Evolutionary conservation across 495 filamentous ascomycete species (phyloP), one percentile per base, ranked within the genome.

Genomic region (Neurospora sp.): DNA sequence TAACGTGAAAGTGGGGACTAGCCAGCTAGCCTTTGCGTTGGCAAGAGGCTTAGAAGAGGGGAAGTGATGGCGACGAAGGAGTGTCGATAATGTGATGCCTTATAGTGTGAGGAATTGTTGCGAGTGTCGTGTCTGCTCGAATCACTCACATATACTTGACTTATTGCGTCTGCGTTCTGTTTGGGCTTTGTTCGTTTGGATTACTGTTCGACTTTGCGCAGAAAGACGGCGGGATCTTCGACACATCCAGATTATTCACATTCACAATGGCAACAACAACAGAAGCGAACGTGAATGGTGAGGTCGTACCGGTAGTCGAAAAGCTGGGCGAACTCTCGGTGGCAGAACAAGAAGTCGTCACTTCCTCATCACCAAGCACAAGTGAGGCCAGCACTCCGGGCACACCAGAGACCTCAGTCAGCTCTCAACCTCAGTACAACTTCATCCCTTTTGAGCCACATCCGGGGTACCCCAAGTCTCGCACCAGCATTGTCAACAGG

Each of bases 401-500:
- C 39, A 20, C 72, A 18, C 40, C 37, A 4, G 72, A 9, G 39
- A 12, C 20, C 6, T 71, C 31, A 44, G 44, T 44, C 42, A 71
- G 38, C 27, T 22, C 27, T 14, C 53, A 40, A 42, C 72, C 65
- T 22, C 39, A 38, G 37, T 27, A 39, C 40, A 70, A 3, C 39
- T 59, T 27, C 20, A 35, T 37, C 38, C 39, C 42, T 9, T 42
- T 37, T 41, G 70, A 71, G 22, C 40, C 59, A n/a, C 27, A 70
- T 12, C 69, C 77, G 69, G 68, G 73, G 40, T 77, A 76, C 18
- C 73, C 79, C 53, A 75, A 79, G 44, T 75, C 74, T 69, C 71
- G 74, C 70, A 69, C 77, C 77, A 69, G 75, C 12, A 71, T 87
- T n/a, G 78, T 83, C 70, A 79, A 85, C 20, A 84, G 87, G 40